Base-by-base conservation (phyloP, 345 rosid species). In the Lumnitzera racemosa region DNA sequence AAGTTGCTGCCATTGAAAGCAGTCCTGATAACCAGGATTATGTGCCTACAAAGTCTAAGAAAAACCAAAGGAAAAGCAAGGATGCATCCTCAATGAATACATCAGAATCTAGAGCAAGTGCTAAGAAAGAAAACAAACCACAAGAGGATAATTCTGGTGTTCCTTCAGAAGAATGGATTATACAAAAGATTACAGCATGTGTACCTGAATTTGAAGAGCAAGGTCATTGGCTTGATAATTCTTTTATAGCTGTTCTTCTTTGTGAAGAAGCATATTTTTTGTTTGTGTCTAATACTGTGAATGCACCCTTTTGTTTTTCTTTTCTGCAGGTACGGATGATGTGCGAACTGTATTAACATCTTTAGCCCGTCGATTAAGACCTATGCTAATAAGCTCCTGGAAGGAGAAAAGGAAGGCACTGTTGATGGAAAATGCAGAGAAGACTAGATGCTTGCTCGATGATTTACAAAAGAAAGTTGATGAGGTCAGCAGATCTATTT, bases 201-300 rank as follows among this genome's bases (percentile, higher is more conserved):
- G 71, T 80, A 66, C 94, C 96, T 64, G 94, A 89, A 64, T 87
- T 88, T 70, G 96, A 85, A 63, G 96, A 89, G 67, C 95, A 87
- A 76, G 96, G 98, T 87, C 43, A 36, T 7, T 7, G 10, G 43
- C 43, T 61, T 27, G 72, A 51, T 49, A 5, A 59, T 51, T 51
- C 62, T 67, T 16, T 20, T 16, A n/a, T 2, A 11, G 15, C 48
- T 4, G 57, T 27, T 16, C 41, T 53, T 50, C 46, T 46, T 48
- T 53, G 53, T 47, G 13, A 23, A 36, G 59, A 23, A 23, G 47
- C 3, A n/a, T 25, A 4, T 9, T 36, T 36, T 36, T 6, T n/a
- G 24, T 5, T 31, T 47, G 15, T 20, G n/a, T 17, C 31, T 29
- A 23, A 58, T 57, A 65, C 47, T 73, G 62, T 27, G 43, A 36